These are phyloP conservation scores for Hypoxylon rickii DNA, from an alignment of 495 filamentous ascomycete species.

Conservation along the genomic window DNA sequence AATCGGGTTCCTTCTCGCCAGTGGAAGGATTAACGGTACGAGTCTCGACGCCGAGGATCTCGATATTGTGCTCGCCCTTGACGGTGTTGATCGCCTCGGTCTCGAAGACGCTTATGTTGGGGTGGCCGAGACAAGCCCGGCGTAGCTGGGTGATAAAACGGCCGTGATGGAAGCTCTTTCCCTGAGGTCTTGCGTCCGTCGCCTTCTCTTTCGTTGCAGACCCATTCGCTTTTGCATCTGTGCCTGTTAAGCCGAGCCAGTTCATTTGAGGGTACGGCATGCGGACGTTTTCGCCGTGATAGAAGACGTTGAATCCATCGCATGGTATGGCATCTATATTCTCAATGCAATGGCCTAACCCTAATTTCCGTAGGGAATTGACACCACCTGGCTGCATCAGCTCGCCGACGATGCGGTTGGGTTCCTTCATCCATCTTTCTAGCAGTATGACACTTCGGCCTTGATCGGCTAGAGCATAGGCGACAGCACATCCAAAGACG, in stretches of 20 bases:
- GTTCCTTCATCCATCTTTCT: conserved; percentile 87
- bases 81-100: conserved; percentile 68
- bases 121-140: conserved; percentile 64
- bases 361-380: conserved; percentile 76
- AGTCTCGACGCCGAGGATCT: conserved; percentile 77
- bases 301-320: conserved; percentile 86
- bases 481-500: conserved; percentile 85
- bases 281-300: conserved; percentile 73
- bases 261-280: conserved; percentile 72
- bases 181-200: conserved; percentile 57
- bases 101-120: conserved; percentile 76
- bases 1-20: conserved; percentile 62
- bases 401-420: conserved; percentile 96
- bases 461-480: conserved; percentile 79
- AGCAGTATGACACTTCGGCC: conserved; percentile 90
- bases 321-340: conserved; percentile 83
- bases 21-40: conserved; percentile 58
- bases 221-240: conserved; percentile 33
- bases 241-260: conserved; percentile 6
- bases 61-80: conserved; percentile 58
- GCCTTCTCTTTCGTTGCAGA: conserved; percentile 28
- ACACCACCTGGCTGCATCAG: conserved; percentile 92
- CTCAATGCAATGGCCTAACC: conserved; percentile 80
- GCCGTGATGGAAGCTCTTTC: conserved; percentile 81
- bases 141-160: conserved; percentile 79